These are phyloP conservation scores for Gossypium mustelinum DNA, from an alignment of 345 rosid genomes.

Conservation along the genomic window DNA sequence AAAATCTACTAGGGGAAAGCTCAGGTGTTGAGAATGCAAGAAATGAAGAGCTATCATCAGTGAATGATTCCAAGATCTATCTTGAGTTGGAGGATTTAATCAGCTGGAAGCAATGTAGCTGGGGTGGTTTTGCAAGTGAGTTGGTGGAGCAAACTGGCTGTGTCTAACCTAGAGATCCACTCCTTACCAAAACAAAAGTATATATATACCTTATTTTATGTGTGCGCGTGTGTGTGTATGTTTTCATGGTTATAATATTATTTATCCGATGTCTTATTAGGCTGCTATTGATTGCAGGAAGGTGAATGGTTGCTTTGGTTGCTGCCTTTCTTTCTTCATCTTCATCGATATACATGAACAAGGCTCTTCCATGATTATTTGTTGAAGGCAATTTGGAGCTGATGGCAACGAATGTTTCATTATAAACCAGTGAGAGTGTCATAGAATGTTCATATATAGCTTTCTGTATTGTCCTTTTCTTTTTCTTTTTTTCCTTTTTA, in stretches of 20 bases:
- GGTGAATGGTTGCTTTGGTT: background rate
- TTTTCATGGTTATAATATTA: too few species aligned
- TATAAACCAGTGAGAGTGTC: background rate
- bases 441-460: background rate
- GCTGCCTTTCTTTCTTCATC: background rate
- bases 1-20: conserved; percentile 18
- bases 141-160: conserved; percentile 31
- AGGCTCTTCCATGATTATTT: background rate
- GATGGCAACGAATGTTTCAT: background rate
- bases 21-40: conserved; percentile 1
- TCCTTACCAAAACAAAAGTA: conserved; percentile 7
- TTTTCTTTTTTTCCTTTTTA: background rate
- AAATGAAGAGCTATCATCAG: conserved; percentile 21
- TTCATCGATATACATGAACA: background rate
- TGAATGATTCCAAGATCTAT: conserved; percentile 28
- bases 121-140: conserved; percentile 29
- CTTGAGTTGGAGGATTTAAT: conserved; percentile 34
- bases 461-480: background rate
- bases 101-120: conserved; percentile 26
- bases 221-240: too few species aligned
- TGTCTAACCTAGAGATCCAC: conserved; percentile 8
- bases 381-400: background rate
- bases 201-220: background rate
- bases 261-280: background rate
- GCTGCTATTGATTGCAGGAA: background rate